Evolutionary conservation across 305 asterid genomes (phyloP).

Genomic region (Fraxinus greggii): DNA sequence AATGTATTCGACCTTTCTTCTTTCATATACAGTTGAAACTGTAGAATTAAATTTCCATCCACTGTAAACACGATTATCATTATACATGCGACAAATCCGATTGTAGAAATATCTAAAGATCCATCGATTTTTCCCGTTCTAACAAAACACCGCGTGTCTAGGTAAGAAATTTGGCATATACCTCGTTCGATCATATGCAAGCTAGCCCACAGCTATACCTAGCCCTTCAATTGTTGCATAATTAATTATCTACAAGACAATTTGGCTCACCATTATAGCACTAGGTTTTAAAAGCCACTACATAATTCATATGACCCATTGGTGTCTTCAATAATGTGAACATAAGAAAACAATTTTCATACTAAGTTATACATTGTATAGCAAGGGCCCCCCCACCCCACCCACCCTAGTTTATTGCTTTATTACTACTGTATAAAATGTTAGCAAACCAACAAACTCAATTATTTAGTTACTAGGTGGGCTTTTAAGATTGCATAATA

Average conservation of each 20-base stretch:
- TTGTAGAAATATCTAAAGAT: no score
- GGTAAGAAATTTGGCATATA: background rate
- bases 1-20: background rate
- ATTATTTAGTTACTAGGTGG: background rate
- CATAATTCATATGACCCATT: constrained; percentile 2
- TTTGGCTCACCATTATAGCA: background rate
- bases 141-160: background rate
- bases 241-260: background rate
- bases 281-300: background rate
- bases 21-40: background rate
- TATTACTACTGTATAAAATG: background rate
- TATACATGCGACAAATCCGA: background rate
- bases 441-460: background rate
- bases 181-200: background rate
- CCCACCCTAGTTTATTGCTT: background rate
- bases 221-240: background rate
- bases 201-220: background rate
- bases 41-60: background rate
- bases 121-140: background rate
- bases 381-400: background rate
- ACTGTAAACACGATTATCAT: background rate
- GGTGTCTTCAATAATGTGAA: constrained; percentile 24
- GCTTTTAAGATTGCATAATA: background rate
- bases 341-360: background rate
- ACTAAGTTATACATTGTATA: background rate